phyloP scores from a whole-genome alignment of 805 yeast species.

The Candida suzukii region DNA sequence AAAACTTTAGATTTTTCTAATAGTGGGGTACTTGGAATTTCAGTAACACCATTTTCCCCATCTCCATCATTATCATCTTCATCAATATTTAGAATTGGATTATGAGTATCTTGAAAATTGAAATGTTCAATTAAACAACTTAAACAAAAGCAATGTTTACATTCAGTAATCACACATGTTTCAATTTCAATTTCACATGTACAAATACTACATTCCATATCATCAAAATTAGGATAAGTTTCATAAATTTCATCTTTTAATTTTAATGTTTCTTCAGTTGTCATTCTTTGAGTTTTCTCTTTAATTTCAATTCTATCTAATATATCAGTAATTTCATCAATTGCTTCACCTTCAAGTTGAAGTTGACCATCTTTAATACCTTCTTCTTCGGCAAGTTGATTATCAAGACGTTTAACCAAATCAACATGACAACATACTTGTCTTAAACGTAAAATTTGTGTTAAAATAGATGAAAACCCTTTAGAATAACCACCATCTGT shows the following conservation, averaged over 20 bases:
- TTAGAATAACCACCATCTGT: slow-evolving; percentile 62
- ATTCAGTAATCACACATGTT: slow-evolving; percentile 52
- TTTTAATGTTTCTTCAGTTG: slow-evolving; percentile 16
- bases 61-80: background rate
- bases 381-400: slow-evolving; percentile 30
- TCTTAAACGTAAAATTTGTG: slow-evolving; percentile 75
- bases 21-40: background rate
- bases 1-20: slow-evolving; percentile 34
- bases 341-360: slow-evolving; percentile 6
- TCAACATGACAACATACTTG: slow-evolving; percentile 85
- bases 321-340: slow-evolving; percentile 14
- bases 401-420: slow-evolving; percentile 43
- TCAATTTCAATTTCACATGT: slow-evolving; percentile 50
- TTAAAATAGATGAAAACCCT: slow-evolving; percentile 70
- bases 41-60: no score
- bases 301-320: slow-evolving; percentile 17
- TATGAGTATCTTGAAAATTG: slow-evolving; percentile 45
- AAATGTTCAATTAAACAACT: slow-evolving; percentile 70
- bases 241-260: slow-evolving; percentile 24
- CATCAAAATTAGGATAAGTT: slow-evolving; percentile 28
- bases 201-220: slow-evolving; percentile 81
- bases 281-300: slow-evolving; percentile 16
- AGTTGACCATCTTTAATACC: slow-evolving; percentile 20
- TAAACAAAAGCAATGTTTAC: slow-evolving; percentile 78
- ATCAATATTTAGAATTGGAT: slow-evolving; percentile 2